Base-by-base conservation (phyloP, 2,329 filamentous ascomycete genomes). In the Akanthomyces uredinophilus region DNA sequence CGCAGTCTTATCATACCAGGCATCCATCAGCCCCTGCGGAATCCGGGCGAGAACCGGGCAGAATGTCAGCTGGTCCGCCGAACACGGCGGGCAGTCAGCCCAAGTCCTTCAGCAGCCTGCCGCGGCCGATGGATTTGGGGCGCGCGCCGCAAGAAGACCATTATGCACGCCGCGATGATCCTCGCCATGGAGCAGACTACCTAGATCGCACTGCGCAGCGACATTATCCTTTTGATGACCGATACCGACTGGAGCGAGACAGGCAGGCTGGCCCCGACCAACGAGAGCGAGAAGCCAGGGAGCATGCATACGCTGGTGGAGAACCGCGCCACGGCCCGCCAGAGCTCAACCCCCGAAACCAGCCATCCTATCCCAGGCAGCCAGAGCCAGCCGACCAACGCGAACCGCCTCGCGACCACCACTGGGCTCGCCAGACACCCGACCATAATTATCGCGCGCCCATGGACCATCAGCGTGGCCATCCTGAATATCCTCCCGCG, bases 1-100 rank as follows among this genome's bases (percentile, higher is more conserved):
- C 86, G 1, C 83, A 85, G 60, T 73, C 77, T 13, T 87, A 84
- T 66, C 73, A 78, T 52, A 78, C 79, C 50, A 78, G 83, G 43
- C 80, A 79, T 4, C 79, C 80, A 1, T 82, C 81, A 46, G 73
- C 77, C 16, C 75, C 75, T 5, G 72, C 73, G 16, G 84, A 87
- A 24, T 79, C 69, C 65, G 72, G 69, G 44, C 71, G 77, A 63
- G 77, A 79, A 11, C 69, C 73, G 11, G 70, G 70, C 8, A 73
- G 77, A 27, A 68, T 77, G 68, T 68, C 75, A 16, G 68, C 73
- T 16, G 74, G 74, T 4, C 76, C 80, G 16, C 81, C 80, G 24
- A 75, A 81, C 2, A 75, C 81, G 50, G 80, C 82, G 0, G 81
- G 73, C 65, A 83, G 81, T 62, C 83, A 84, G 65, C 79, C 80